Percentiles rank a stretch among this genome's conserved stretches.
Conservation (phyloP, 768 basidiomycete genomes). For the Leucogyrophana mollusca region DNA sequence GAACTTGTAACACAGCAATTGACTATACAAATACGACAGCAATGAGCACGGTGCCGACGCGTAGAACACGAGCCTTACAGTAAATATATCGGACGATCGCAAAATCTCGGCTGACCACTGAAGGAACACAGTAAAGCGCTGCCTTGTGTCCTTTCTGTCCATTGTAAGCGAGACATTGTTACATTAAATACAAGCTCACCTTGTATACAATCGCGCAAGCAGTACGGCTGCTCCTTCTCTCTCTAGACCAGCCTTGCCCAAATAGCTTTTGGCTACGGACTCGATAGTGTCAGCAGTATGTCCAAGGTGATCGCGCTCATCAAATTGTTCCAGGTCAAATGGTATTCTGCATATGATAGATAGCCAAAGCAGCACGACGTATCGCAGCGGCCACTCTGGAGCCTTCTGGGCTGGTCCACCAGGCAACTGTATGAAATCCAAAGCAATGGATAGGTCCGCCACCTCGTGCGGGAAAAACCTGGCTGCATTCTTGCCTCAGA, state of each 20-base stretch:
- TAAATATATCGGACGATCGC: conserved; percentile 43
- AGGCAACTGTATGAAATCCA: conserved; percentile 58
- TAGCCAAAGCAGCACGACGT: conserved; percentile 88
- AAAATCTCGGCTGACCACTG: conserved; percentile 42
- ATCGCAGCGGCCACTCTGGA: conserved; percentile 77
- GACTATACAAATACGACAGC: conserved; percentile 38
- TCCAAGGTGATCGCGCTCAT: conserved; percentile 52
- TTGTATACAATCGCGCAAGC: conserved; percentile 78
- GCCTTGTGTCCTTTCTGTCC: conserved; percentile 56
- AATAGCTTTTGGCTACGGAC: conserved; percentile 50
- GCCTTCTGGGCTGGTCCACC: conserved; percentile 40
- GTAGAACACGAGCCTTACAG: conserved; percentile 35
- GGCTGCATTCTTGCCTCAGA: conserved; percentile 47
- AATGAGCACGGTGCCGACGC: not conserved
- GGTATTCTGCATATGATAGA: conserved; percentile 92
- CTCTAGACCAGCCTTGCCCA: conserved; percentile 76
- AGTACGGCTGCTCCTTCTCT: conserved; percentile 79
- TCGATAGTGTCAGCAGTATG: conserved; percentile 61
- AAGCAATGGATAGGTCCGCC: conserved; percentile 71
- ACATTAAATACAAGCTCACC: conserved; percentile 42
- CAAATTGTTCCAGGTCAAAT: conserved; percentile 86
- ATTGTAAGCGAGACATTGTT: conserved; percentile 10
- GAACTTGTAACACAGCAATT: conserved; percentile 65
- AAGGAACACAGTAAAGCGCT: conserved; percentile 52
- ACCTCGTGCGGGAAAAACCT: conserved; percentile 94